Conservation (phyloP, 1,284 basidiomycete species). For the Tausonia pullulans region DNA sequence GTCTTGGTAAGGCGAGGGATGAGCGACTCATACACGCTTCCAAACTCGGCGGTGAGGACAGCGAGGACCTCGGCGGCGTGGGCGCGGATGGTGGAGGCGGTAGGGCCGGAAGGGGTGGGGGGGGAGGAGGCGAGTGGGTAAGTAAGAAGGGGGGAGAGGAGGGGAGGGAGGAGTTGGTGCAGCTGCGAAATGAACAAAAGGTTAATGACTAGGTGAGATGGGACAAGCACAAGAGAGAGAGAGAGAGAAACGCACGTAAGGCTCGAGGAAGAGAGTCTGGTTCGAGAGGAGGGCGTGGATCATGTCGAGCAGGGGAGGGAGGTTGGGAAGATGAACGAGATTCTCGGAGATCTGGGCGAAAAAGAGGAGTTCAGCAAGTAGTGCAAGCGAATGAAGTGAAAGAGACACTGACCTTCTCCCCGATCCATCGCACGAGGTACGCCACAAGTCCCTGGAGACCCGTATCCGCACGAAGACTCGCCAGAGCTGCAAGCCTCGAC, state of each 20-base stretch:
- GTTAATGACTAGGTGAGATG: neutral
- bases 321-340: constrained; percentile 39
- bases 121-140: constrained; percentile 49
- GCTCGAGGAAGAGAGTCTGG: constrained; percentile 82
- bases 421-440: constrained; percentile 90
- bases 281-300: constrained; percentile 74
- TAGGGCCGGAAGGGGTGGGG: constrained; percentile 27
- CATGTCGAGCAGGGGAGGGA: constrained; percentile 71
- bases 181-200: constrained; percentile 43
- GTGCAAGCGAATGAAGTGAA: neutral
- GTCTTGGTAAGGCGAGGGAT: constrained; percentile 85
- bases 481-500: constrained; percentile 76
- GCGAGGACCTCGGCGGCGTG: constrained; percentile 71
- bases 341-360: constrained; percentile 4
- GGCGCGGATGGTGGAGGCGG: constrained; percentile 55
- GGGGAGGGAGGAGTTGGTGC: constrained; percentile 87
- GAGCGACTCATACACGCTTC: constrained; percentile 41
- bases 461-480: constrained; percentile 77
- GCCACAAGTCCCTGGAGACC: constrained; percentile 89
- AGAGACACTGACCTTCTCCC: constrained; percentile 47
- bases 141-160: constrained; percentile 81
- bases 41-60: constrained; percentile 45
- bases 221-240: neutral
- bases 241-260: constrained; percentile 58
- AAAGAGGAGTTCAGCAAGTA: constrained; percentile 11